phyloP scores from a whole-genome alignment of 2,329 filamentous ascomycete genomes.

The Aspergillus novofumigatus region DNA sequence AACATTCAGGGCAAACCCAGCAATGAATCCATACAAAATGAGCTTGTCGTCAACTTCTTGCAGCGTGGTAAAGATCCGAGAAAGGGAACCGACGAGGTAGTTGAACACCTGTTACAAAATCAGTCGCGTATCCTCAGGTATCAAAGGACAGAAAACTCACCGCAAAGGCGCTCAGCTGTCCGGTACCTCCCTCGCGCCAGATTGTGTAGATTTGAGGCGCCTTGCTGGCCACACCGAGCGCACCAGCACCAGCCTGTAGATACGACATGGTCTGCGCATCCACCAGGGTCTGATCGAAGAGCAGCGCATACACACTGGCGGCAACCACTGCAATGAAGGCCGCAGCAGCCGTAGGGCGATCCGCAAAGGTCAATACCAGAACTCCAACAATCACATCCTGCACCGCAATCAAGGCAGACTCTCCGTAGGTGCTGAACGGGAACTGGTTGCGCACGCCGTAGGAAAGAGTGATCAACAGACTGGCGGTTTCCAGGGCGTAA shows the following conservation, averaged over 20 bases:
- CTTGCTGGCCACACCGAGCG: slow-evolving; percentile 83
- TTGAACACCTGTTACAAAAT: slow-evolving; percentile 76
- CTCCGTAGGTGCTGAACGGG: slow-evolving; percentile 94
- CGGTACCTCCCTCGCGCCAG: slow-evolving; percentile 79
- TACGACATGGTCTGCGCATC: slow-evolving; percentile 64
- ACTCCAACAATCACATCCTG: slow-evolving; percentile 90
- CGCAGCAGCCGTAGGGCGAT: slow-evolving; percentile 63
- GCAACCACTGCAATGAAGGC: slow-evolving; percentile 75
- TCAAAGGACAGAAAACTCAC: slow-evolving; percentile 52
- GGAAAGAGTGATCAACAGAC: slow-evolving; percentile 82
- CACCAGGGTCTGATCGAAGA: slow-evolving; percentile 59
- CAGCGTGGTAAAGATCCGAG: slow-evolving; percentile 94
- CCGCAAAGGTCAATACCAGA: slow-evolving; percentile 79
- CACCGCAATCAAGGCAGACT: slow-evolving; percentile 84
- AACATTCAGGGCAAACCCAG: slow-evolving; percentile 83
- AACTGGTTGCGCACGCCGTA: slow-evolving; percentile 91
- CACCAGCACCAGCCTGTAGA: slow-evolving; percentile 78
- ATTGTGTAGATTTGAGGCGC: slow-evolving; percentile 88
- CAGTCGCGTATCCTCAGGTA: background rate
- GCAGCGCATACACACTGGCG: slow-evolving; percentile 64
- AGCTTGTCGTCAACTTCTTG: slow-evolving; percentile 97
- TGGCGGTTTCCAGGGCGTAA: slow-evolving; percentile 85
- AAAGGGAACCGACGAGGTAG: slow-evolving; percentile 87
- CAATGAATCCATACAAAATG: slow-evolving; percentile 91
- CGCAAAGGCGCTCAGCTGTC: slow-evolving; percentile 93